Conservation (phyloP, 2,329 filamentous ascomycete species). For the Talaromyces sp. region DNA sequence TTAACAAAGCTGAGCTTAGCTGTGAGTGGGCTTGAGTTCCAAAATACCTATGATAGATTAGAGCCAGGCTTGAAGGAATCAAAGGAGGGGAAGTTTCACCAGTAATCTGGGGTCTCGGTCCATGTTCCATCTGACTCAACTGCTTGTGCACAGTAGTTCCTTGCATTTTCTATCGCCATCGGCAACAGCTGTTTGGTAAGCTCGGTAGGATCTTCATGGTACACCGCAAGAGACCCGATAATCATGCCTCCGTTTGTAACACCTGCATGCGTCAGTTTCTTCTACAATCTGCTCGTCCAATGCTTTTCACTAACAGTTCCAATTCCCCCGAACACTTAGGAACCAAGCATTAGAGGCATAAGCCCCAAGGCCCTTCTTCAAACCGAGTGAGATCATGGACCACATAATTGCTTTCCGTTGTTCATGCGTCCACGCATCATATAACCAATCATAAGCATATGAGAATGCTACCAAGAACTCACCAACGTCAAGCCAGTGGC, state of each 20-base stretch:
- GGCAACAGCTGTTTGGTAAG: not conserved
- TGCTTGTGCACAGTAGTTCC: not conserved
- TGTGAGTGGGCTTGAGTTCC: conserved; percentile 2
- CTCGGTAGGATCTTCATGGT: conserved; percentile 11
- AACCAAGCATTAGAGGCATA: not conserved
- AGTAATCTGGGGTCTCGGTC: conserved; percentile 6
- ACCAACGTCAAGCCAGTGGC: conserved; percentile 7
- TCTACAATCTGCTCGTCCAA: not conserved
- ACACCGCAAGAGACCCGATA: not conserved
- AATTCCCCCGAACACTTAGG: conserved; percentile 3
- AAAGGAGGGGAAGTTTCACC: not conserved
- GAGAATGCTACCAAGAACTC: conserved; percentile 2
- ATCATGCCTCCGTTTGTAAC: conserved; percentile 10
- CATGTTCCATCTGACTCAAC: conserved; percentile 9
- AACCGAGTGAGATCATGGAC: conserved; percentile 7
- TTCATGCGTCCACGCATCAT: conserved; percentile 2
- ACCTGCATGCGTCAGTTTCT: not conserved
- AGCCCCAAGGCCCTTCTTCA: conserved; percentile 3
- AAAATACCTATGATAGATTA: conserved; percentile 4
- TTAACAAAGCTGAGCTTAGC: conserved; percentile 1
- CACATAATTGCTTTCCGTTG: conserved; percentile 4
- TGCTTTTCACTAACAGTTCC: not conserved
- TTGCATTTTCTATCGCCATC: not conserved
- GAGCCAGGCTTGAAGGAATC: not conserved
- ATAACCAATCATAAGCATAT: conserved; percentile 11